phyloP scores from a whole-genome alignment of 2,329 filamentous ascomycete species.

The Cercospora canescens region DNA sequence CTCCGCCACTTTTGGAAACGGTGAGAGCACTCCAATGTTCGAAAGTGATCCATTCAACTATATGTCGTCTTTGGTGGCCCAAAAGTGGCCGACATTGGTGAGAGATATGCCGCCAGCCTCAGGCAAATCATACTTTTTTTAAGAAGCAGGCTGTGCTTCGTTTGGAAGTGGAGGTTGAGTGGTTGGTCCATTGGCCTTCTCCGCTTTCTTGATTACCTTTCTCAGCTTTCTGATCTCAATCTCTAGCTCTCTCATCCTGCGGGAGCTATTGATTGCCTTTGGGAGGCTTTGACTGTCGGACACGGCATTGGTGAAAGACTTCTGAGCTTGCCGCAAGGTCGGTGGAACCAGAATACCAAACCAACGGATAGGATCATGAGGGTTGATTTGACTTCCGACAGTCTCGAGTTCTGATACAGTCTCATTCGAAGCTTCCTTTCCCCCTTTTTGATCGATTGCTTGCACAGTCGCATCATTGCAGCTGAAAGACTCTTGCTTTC shows the following conservation, averaged over 20 bases:
- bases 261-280: slow-evolving; percentile 57
- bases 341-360: slow-evolving; percentile 56
- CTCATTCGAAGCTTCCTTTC: not conserved
- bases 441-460: not conserved
- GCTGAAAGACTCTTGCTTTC: not conserved
- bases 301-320: slow-evolving; percentile 55
- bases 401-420: not conserved
- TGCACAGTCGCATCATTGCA: not conserved
- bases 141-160: not conserved
- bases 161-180: not conserved
- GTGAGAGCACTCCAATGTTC: too few species aligned
- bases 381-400: not conserved
- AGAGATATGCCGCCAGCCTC: not conserved
- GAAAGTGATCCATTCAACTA: too few species aligned
- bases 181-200: slow-evolving; percentile 15
- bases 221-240: slow-evolving; percentile 63
- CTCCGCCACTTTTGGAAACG: not conserved
- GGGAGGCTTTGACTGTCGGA: slow-evolving; percentile 58
- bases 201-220: slow-evolving; percentile 47
- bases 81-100: too few species aligned
- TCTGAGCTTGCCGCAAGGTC: slow-evolving; percentile 58
- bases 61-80: too few species aligned
- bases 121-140: not conserved
- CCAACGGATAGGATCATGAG: slow-evolving; percentile 57
- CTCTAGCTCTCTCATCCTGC: slow-evolving; percentile 65